Evolutionary conservation across 2,329 filamentous ascomycete species (phyloP).

Genomic region (Truncatella angustata): DNA sequence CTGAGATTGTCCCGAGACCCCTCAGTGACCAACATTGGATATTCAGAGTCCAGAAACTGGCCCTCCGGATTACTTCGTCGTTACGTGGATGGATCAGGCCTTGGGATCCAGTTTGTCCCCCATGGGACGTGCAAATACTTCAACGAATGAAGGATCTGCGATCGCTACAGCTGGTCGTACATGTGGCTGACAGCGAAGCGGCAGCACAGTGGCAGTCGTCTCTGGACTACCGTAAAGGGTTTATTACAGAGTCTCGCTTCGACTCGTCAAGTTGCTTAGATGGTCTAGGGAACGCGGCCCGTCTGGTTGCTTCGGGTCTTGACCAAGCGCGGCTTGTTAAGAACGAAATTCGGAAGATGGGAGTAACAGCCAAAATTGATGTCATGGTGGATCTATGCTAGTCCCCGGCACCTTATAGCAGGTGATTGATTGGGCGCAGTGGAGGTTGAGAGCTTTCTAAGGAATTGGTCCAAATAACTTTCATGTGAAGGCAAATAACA

Average conservation of each 20-base stretch:
- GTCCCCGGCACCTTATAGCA: too few relatives aligned
- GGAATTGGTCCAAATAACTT: too few relatives aligned
- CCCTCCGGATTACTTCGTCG: neutral
- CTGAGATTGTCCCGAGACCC: neutral
- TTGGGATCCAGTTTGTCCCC: neutral
- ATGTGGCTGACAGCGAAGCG: neutral
- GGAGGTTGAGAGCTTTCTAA: too few relatives aligned
- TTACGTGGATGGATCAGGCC: too few relatives aligned
- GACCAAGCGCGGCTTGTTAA: neutral
- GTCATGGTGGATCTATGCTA: neutral
- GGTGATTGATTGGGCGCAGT: too few relatives aligned
- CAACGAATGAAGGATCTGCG: neutral
- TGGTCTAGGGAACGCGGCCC: neutral
- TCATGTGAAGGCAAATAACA: too few relatives aligned
- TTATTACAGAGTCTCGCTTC: neutral
- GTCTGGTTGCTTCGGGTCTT: too few relatives aligned
- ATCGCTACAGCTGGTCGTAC: neutral
- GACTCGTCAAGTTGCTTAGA: neutral
- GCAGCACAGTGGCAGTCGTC: neutral
- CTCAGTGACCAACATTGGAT: neutral
- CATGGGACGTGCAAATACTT: neutral
- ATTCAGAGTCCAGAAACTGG: neutral
- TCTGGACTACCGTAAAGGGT: neutral
- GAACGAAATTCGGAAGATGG: neutral
- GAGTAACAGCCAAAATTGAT: neutral